phyloP scores from a whole-genome alignment of 352 stramenopile genomes.

The Phytophthora tubulina region DNA sequence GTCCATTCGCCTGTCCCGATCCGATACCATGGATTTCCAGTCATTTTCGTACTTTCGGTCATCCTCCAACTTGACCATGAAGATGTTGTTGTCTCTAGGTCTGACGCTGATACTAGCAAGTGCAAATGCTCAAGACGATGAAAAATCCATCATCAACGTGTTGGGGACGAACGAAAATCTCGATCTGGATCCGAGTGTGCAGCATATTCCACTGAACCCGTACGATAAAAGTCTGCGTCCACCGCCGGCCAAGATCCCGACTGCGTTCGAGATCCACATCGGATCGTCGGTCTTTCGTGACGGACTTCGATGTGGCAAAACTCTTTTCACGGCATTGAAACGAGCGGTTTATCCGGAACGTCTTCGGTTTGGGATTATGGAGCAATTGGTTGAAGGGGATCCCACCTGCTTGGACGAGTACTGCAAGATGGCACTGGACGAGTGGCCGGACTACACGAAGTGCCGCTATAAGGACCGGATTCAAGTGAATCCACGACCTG shows the following conservation, averaged over 20 bases:
- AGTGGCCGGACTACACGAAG: slow-evolving; percentile 63
- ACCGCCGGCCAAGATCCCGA: slow-evolving; percentile 56
- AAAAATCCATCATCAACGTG: slow-evolving; percentile 42
- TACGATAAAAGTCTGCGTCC: slow-evolving; percentile 51
- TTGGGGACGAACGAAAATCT: slow-evolving; percentile 52
- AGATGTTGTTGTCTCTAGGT: too few relatives aligned
- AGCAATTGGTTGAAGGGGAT: slow-evolving; percentile 78
- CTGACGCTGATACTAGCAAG: too few relatives aligned
- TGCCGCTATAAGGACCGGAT: slow-evolving; percentile 74
- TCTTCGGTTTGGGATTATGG: slow-evolving; percentile 79
- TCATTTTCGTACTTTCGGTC: too few relatives aligned
- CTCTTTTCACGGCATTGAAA: slow-evolving; percentile 76
- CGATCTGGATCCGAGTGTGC: slow-evolving; percentile 64
- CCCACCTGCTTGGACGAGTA: slow-evolving; percentile 74
- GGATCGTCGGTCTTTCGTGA: slow-evolving; percentile 84
- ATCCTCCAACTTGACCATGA: too few relatives aligned
- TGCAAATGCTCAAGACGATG: too few relatives aligned
- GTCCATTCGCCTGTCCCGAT: too few relatives aligned
- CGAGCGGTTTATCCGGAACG: slow-evolving; percentile 65
- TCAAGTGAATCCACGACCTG: slow-evolving; percentile 60
- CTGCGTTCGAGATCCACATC: slow-evolving; percentile 65
- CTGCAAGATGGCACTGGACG: slow-evolving; percentile 63
- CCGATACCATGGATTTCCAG: too few relatives aligned
- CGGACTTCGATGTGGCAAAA: slow-evolving; percentile 76
- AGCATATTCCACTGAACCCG: slow-evolving; percentile 64